phyloP scores from a whole-genome alignment of 2,329 filamentous ascomycete species.

The Xylariaceae sp. region DNA sequence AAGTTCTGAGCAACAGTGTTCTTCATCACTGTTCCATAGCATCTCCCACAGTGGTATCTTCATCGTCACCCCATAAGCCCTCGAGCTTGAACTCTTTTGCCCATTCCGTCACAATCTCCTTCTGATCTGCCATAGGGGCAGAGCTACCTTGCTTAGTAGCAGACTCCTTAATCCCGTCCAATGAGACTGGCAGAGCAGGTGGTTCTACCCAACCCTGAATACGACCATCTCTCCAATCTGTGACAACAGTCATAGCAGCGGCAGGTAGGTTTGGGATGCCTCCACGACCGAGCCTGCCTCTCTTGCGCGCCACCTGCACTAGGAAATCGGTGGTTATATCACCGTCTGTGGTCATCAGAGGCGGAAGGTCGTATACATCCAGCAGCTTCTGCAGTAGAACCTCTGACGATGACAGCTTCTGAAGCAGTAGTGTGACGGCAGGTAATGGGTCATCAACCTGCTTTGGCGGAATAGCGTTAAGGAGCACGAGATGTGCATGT shows the following conservation, averaged over 20 bases:
- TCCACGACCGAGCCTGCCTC: constrained; percentile 81
- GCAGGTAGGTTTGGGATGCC: constrained; percentile 85
- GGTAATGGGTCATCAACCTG: constrained; percentile 91
- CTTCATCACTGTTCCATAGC: constrained; percentile 48
- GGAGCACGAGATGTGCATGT: constrained; percentile 78
- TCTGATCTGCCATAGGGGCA: constrained; percentile 48
- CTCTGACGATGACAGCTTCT: constrained; percentile 68
- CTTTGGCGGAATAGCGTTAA: constrained; percentile 90
- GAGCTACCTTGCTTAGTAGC: constrained; percentile 3
- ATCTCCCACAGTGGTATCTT: constrained; percentile 34
- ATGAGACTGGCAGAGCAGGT: constrained; percentile 59
- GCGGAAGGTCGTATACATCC: constrained; percentile 77
- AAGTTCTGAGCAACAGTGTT: not conserved
- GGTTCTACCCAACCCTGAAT: constrained; percentile 90
- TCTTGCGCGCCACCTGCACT: constrained; percentile 89
- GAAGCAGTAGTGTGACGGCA: constrained; percentile 79
- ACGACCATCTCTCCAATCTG: constrained; percentile 93
- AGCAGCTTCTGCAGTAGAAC: constrained; percentile 76
- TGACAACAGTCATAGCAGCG: constrained; percentile 88
- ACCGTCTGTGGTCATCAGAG: constrained; percentile 66
- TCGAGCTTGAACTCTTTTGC: constrained; percentile 93
- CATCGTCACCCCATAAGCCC: constrained; percentile 76
- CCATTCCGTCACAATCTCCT: constrained; percentile 74
- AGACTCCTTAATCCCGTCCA: constrained; percentile 10
- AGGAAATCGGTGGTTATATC: constrained; percentile 88